phyloP scores from a whole-genome alignment of 2,329 filamentous ascomycete species.

The Colletotrichum coccodes region DNA sequence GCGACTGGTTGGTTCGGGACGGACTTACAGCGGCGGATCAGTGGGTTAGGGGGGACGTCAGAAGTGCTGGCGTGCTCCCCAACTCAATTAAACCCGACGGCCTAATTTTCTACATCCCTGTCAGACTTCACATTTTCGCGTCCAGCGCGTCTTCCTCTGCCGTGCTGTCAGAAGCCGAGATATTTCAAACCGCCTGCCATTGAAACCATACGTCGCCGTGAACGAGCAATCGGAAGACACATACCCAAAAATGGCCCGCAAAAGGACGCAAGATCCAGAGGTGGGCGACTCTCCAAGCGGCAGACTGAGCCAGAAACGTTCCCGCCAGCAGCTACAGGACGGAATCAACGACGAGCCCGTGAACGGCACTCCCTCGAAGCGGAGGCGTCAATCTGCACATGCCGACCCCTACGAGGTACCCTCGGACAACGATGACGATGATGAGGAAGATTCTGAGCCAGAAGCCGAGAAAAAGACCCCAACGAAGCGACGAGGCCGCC shows the following conservation, averaged over 20 bases:
- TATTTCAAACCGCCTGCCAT: neutral
- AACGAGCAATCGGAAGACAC: neutral
- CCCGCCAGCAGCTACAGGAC: slow-evolving; percentile 29
- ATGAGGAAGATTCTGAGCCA: slow-evolving; percentile 21
- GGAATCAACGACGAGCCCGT: slow-evolving; percentile 40
- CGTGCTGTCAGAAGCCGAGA: neutral
- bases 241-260: slow-evolving; percentile 4
- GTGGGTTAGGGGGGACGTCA: neutral
- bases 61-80: neutral
- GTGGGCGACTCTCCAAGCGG: slow-evolving; percentile 7
- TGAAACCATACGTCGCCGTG: neutral
- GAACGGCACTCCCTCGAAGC: slow-evolving; percentile 45
- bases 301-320: slow-evolving; percentile 34
- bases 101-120: slow-evolving; percentile 14
- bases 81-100: slow-evolving; percentile 5
- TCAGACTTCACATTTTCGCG: slow-evolving; percentile 27
- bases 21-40: neutral
- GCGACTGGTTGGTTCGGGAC: neutral
- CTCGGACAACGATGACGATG: slow-evolving; percentile 1
- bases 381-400: slow-evolving; percentile 44
- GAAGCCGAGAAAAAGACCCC: slow-evolving; percentile 45
- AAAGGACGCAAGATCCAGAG: neutral
- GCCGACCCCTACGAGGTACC: slow-evolving; percentile 27
- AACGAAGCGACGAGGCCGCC: slow-evolving; percentile 47
- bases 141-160: slow-evolving; percentile 18